phyloP scores from a whole-genome alignment of 2,329 filamentous ascomycete genomes.

The Tolypocladium sp. region DNA sequence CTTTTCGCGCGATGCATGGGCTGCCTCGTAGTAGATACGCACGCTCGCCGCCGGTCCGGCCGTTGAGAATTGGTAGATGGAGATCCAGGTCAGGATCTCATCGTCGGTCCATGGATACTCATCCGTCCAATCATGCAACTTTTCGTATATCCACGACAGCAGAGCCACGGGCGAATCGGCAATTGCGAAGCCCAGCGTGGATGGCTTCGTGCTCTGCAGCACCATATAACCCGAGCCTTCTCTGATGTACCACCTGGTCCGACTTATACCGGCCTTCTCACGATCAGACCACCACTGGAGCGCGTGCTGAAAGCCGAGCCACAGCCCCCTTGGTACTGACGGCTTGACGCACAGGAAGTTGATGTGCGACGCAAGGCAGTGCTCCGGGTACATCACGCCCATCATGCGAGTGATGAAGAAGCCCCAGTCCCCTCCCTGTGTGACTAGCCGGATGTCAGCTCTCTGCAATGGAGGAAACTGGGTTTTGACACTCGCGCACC shows the following conservation, averaged over 20 bases:
- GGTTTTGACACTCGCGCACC: slow-evolving; percentile 8
- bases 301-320: not conserved
- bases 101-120: slow-evolving; percentile 65
- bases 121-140: slow-evolving; percentile 66
- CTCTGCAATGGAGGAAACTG: not conserved
- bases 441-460: slow-evolving; percentile 17
- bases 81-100: slow-evolving; percentile 67
- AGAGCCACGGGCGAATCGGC: slow-evolving; percentile 61
- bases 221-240: slow-evolving; percentile 34
- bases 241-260: slow-evolving; percentile 46
- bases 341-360: slow-evolving; percentile 7
- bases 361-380: slow-evolving; percentile 47
- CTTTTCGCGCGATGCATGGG: slow-evolving; percentile 25
- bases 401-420: slow-evolving; percentile 55
- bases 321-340: not conserved
- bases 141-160: slow-evolving; percentile 74
- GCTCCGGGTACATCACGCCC: slow-evolving; percentile 45
- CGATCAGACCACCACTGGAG: not conserved
- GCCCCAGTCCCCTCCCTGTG: slow-evolving; percentile 65
- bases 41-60: slow-evolving; percentile 60
- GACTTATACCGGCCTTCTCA: slow-evolving; percentile 21
- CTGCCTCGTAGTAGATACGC: slow-evolving; percentile 64
- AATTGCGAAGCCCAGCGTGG: slow-evolving; percentile 62
- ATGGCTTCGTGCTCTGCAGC: slow-evolving; percentile 53
- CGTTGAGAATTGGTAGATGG: slow-evolving; percentile 60